Evolutionary conservation across 2,329 filamentous ascomycete species (phyloP), one percentile per base, ranked within the genome.

Genomic region (Gremmenia infestans): DNA sequence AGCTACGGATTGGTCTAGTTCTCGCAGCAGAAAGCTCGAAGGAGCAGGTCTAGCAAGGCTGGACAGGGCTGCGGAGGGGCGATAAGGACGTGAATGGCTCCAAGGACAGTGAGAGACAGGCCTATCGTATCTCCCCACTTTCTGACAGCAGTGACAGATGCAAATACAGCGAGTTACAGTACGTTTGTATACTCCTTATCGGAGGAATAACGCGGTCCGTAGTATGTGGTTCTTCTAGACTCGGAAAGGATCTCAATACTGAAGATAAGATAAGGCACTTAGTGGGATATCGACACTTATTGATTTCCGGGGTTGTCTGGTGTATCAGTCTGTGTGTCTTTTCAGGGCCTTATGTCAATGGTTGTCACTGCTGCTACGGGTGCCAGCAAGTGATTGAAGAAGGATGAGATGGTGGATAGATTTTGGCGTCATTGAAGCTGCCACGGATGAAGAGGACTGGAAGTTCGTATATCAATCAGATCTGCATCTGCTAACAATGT

Each of bases 401-500:
- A 68, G 63, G 51, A 68, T 60, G 50, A 68, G 65, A 55, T 67
- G 54, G 52, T 63, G 54, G 40, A 57, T 62, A 17, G 39, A 62
- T 61, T 65, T 61, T 39, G 58, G 35, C 61, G 65, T 67, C 65
- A 68, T 68, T 67, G 61, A 60, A 55, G 55, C 58, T 61, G 56
- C 55, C 14, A 15, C 40, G 36, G 52, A 47, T 42, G 22, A 32
- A 32, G 28, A 32, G 28, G 28, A 50, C 39, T 51, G 25, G 6
- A 56, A 11, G 28, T 32, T 32, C 9, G 46, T 43, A 54, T 56
- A 54, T 58, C 36, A 45, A 53, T 55, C 40, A 54, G 49, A 53
- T 57, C 56, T 58, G 54, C 56, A 43, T 35, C 47, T 46, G 42
- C 39, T 51, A 48, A 8, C 23, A 19, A 11, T 15, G 22, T 25